phyloP scores from a whole-genome alignment of 257 asterid genomes.

The Solanum okadae region DNA sequence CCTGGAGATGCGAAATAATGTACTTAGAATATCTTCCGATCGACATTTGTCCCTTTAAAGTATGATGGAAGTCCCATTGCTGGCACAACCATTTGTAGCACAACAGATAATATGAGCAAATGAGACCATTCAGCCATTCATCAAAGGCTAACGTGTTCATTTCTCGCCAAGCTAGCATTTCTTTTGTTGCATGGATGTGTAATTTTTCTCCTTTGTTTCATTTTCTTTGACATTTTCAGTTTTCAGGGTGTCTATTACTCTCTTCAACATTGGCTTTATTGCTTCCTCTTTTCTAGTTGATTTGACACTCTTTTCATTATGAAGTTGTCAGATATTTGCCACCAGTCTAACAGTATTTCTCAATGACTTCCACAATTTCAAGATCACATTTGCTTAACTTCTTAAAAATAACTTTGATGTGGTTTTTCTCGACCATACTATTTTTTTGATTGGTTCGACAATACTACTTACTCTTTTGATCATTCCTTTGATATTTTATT shows the following conservation, averaged over 20 bases:
- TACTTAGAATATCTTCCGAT: not conserved
- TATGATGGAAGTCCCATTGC: not conserved
- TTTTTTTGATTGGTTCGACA: not conserved
- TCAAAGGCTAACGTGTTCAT: not conserved
- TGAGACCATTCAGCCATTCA: not conserved
- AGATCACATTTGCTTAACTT: not conserved
- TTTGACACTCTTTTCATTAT: not conserved
- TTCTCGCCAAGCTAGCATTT: not conserved
- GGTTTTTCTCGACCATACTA: not conserved
- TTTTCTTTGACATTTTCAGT: not conserved
- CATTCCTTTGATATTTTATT: not conserved
- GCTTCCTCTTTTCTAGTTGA: not conserved
- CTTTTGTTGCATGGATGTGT: not conserved
- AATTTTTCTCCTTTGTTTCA: not conserved
- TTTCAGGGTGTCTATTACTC: not conserved
- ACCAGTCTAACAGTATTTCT: not conserved
- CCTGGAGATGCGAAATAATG: not conserved
- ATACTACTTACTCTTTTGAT: not conserved
- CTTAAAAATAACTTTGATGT: not conserved
- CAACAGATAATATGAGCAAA: not conserved
- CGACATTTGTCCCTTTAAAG: not conserved
- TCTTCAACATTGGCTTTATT: not conserved
- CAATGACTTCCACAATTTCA: not conserved
- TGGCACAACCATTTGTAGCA: not conserved
- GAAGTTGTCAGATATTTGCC: not conserved